Evolutionary conservation across 768 basidiomycete genomes (phyloP).

Genomic region (Holtermannia corniformis): DNA sequence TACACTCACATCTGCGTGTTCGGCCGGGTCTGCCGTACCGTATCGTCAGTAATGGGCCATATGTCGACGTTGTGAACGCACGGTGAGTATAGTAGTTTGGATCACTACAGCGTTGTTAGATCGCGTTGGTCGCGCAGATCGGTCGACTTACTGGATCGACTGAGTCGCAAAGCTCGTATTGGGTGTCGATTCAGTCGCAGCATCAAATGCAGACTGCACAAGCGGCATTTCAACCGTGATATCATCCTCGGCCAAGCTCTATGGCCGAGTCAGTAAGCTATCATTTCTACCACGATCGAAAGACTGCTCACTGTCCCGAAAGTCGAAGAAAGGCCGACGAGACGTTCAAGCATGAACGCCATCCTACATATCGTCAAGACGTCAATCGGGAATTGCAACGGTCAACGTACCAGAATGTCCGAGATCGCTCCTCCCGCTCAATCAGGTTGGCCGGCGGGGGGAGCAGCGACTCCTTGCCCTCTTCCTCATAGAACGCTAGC

Average conservation of each 20-base stretch:
- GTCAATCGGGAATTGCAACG: too few relatives aligned
- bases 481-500: conserved; percentile 6
- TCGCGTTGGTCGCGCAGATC: too few relatives aligned
- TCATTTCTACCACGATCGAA: neutral
- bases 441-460: conserved; percentile 4
- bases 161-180: too few relatives aligned
- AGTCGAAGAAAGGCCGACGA: conserved; percentile 8
- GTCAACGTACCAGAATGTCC: conserved; percentile 32
- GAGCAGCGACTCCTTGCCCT: conserved; percentile 3
- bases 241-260: conserved; percentile 23
- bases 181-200: conserved; percentile 10
- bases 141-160: neutral
- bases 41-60: neutral
- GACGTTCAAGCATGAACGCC: conserved; percentile 17
- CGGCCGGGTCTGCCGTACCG: conserved; percentile 13
- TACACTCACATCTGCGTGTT: conserved; percentile 27
- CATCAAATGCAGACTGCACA: conserved; percentile 17
- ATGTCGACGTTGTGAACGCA: neutral
- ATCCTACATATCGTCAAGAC: conserved; percentile 9
- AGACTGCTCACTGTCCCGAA: conserved; percentile 16
- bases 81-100: conserved; percentile 9
- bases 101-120: too few relatives aligned
- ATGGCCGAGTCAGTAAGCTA: neutral
- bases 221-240: conserved; percentile 31
- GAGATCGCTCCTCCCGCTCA: conserved; percentile 25